These are phyloP conservation scores for Suhomyces guaymorum DNA, from an alignment of 1,139 yeast genomes.

Conservation along the genomic window DNA sequence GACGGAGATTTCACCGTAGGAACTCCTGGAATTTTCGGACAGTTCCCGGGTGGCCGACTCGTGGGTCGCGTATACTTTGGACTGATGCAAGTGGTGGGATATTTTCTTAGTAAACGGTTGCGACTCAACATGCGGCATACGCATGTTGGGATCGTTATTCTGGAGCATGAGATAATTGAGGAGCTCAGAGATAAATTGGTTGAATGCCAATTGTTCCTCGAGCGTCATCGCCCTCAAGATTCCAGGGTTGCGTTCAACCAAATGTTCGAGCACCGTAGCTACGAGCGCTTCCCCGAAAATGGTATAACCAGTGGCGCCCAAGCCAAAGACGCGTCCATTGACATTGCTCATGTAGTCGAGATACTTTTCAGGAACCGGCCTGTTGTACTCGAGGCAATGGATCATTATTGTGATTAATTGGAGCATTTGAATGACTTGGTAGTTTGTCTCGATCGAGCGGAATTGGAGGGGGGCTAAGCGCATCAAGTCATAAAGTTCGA, in stretches of 20 bases:
- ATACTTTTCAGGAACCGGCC: slow-evolving; percentile 15
- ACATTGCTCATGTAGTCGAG: slow-evolving; percentile 19
- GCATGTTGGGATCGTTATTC: slow-evolving; percentile 7
- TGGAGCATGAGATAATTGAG: slow-evolving; percentile 18
- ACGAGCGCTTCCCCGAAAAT: slow-evolving; percentile 27
- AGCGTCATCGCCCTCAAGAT: neutral
- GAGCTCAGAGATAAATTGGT: slow-evolving; percentile 16
- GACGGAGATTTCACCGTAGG: slow-evolving; percentile 11
- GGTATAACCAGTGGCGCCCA: slow-evolving; percentile 18
- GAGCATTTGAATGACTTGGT: slow-evolving; percentile 22
- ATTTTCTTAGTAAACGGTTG: neutral
- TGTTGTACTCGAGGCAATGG: slow-evolving; percentile 18
- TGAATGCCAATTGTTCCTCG: slow-evolving; percentile 16
- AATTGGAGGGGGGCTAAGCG: slow-evolving; percentile 11
- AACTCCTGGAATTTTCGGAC: slow-evolving; percentile 1
- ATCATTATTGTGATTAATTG: slow-evolving; percentile 23
- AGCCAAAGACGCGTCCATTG: slow-evolving; percentile 23
- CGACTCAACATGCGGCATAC: slow-evolving; percentile 3
- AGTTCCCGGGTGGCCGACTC: neutral
- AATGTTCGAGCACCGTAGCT: slow-evolving; percentile 18
- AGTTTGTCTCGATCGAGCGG: slow-evolving; percentile 16
- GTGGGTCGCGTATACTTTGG: slow-evolving; percentile 2
- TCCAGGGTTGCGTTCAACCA: slow-evolving; percentile 7
- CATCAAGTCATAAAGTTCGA: slow-evolving; percentile 12
- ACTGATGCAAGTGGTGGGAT: neutral